Evolutionary conservation across 768 basidiomycete species (phyloP), one percentile per base, ranked within the genome.

Genomic region (Tylopilus plumbeoviolaceoides): DNA sequence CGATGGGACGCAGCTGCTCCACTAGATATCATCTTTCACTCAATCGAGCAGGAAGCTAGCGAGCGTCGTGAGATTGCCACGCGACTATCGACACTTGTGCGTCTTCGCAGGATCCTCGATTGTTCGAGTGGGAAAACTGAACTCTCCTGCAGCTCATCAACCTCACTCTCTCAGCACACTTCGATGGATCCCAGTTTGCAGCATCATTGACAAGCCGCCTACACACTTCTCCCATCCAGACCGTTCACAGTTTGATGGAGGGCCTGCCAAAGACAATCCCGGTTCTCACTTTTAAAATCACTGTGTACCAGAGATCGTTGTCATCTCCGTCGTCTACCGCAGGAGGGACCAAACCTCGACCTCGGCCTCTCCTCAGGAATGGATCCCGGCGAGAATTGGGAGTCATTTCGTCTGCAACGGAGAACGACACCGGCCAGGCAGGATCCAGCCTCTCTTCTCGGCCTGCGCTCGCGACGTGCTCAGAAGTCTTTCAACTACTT

Each of bases 1-100:
- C 76, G 83, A 60, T 85, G 83, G 78, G 84, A 86, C 27, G 70
- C 74, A 15, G 75, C 75, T 28, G 68, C 67, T 20, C 78, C 81
- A 1, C 64, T 86, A 17, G 76, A 81, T 47, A 72, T 84, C 1
- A 57, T 73, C 33, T 72, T 76, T 44, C 62, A 67, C 39, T 71
- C 73, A 46, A 41, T 75, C 39, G 41, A 60, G 36, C 73, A 78
- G 49, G 42, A 54, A 36, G 65, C 70, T 12, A 40, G 60, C 35
- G 55, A 65, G 38, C 67, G 63, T 21, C 71, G 67, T 53, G 58
- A 47, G 9, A 59, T 73, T 57, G 73, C 74, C n/a, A 53, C 53
- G 38, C 73, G 71, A 41, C 50, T 78, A 18, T 57, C 68, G 55
- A 51, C 69, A 43, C 54, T 72, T 23, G 70, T 73, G 41, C 53